These are phyloP conservation scores for Salix brachista DNA, from an alignment of 345 rosid genomes.

Conservation along the genomic window DNA sequence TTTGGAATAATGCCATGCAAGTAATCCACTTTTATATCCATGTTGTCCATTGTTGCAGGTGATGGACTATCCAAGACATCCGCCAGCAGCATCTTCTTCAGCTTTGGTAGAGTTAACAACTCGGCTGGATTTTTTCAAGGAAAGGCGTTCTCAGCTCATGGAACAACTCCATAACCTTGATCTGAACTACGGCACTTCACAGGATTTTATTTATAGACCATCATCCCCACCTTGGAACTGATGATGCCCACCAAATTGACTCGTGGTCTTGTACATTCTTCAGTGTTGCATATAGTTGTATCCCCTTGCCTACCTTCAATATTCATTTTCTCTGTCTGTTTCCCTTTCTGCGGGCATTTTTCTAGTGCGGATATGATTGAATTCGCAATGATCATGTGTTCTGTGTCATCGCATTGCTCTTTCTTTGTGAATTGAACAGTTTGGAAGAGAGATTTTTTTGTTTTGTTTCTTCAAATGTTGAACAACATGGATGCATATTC, in stretches of 20 bases:
- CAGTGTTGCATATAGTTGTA: constrained; percentile 41
- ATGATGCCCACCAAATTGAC: constrained; percentile 5
- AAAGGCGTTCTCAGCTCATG: constrained; percentile 95
- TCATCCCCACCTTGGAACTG: constrained; percentile 96
- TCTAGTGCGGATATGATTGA: constrained; percentile 26
- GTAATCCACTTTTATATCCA: neutral
- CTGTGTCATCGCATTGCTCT: neutral
- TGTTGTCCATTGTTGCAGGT: constrained; percentile 36
- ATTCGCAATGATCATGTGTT: constrained; percentile 12
- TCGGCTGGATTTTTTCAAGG: constrained; percentile 98
- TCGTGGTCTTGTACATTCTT: constrained; percentile 48
- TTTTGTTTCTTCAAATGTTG: neutral
- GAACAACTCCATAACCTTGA: constrained; percentile 97
- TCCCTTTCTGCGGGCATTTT: neutral
- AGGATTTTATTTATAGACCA: constrained; percentile 77
- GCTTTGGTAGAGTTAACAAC: constrained; percentile 88
- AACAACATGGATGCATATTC: neutral
- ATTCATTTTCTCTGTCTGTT: neutral
- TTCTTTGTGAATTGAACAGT: constrained; percentile 11
- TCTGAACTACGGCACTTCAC: constrained; percentile 75
- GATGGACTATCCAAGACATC: constrained; percentile 76
- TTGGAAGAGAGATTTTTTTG: neutral
- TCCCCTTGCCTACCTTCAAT: neutral
- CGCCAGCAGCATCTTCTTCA: constrained; percentile 73
- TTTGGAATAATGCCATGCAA: neutral